A percentile compares a stretch with the other conserved stretches of the same genome.
Evolutionary conservation across 1,139 yeast genomes (phyloP).

Genomic region (Barnettozyma hawaiiensis): DNA sequence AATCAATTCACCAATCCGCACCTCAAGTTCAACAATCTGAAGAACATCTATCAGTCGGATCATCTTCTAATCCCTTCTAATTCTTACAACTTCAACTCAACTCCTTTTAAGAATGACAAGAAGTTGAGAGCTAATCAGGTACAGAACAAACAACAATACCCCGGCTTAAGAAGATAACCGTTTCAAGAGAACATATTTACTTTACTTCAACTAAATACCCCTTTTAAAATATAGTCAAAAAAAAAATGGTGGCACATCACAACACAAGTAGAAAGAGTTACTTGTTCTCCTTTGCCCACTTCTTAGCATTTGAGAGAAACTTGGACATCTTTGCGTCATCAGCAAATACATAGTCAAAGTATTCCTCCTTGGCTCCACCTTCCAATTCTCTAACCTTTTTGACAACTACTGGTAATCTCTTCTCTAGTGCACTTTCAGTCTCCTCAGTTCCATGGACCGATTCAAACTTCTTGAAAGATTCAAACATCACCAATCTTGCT

Average conservation of each 20-base stretch:
- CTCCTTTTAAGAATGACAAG: neutral
- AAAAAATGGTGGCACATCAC: too few relatives aligned
- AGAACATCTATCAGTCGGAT: neutral
- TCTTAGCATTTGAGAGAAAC: slow-evolving; percentile 58
- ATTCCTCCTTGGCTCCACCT: slow-evolving; percentile 50
- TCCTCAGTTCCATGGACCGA: slow-evolving; percentile 49
- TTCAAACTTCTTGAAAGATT: slow-evolving; percentile 67
- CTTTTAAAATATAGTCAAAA: neutral
- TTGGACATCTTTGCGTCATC: slow-evolving; percentile 48
- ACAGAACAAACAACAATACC: neutral
- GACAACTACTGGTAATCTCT: slow-evolving; percentile 53
- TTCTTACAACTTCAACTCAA: neutral
- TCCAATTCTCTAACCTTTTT: slow-evolving; percentile 41
- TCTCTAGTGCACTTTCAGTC: slow-evolving; percentile 33
- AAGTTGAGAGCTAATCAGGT: neutral
- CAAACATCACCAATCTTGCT: slow-evolving; percentile 49
- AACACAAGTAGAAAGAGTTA: neutral
- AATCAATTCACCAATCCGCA: slow-evolving; percentile 2
- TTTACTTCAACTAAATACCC: slow-evolving; percentile 1
- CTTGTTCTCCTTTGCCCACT: slow-evolving; percentile 42
- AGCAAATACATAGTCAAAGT: slow-evolving; percentile 63
- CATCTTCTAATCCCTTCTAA: neutral
- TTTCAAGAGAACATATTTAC: neutral
- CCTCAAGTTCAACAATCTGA: slow-evolving; percentile 1
- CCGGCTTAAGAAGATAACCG: neutral